phyloP scores from a whole-genome alignment of 805 yeast species.

The Myxozyma lipomycoides region DNA sequence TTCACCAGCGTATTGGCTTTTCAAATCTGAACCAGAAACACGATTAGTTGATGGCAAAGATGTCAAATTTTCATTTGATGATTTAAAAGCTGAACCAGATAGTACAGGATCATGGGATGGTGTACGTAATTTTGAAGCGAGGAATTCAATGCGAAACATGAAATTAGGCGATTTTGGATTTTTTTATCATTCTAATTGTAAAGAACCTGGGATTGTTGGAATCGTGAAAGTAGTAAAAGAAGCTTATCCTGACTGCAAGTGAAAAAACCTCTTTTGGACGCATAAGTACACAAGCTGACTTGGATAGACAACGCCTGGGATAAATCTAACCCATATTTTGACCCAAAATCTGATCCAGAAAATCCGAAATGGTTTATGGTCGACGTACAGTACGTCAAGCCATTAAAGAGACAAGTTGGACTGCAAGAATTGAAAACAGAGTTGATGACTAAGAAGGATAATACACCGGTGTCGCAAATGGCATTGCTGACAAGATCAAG shows the following conservation, averaged over 20 bases:
- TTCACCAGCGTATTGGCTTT: constrained; percentile 45
- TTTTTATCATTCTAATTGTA: constrained; percentile 56
- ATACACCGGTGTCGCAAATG: constrained; percentile 40
- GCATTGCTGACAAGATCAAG: constrained; percentile 48
- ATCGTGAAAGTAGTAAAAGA: constrained; percentile 35
- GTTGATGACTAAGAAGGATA: constrained; percentile 13
- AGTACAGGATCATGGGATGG: constrained; percentile 53
- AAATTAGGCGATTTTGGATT: constrained; percentile 45
- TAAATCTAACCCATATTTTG: constrained; percentile 45
- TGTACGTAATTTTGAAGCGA: constrained; percentile 56
- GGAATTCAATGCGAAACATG: constrained; percentile 51
- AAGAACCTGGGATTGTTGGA: constrained; percentile 49
- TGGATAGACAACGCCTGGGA: constrained; percentile 42
- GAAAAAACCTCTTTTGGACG: not conserved
- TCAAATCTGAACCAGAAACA: constrained; percentile 53
- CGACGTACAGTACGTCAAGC: constrained; percentile 44
- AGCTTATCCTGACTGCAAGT: constrained; percentile 35
- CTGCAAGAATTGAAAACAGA: constrained; percentile 41
- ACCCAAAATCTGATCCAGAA: constrained; percentile 43
- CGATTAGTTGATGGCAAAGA: constrained; percentile 50
- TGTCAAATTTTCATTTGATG: constrained; percentile 47
- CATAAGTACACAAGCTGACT: not conserved
- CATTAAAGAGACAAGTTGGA: constrained; percentile 44
- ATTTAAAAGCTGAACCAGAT: constrained; percentile 35
- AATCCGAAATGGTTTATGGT: constrained; percentile 58